Base-by-base conservation (phyloP, 768 basidiomycete species). In the Mycena vulgaris region DNA sequence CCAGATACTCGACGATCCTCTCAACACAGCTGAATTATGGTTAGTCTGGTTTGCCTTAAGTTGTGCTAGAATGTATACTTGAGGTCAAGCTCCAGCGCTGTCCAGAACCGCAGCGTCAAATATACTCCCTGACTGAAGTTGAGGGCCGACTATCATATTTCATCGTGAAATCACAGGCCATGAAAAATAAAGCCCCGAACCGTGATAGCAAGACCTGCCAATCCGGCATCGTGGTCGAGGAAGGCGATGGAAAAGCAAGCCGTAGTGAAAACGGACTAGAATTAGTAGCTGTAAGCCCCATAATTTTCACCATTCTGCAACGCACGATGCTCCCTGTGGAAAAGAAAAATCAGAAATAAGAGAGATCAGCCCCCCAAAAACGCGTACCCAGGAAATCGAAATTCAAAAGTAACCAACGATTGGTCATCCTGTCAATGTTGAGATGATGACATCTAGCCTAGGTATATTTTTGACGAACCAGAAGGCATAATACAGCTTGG, bases 1-100 rank as follows among this genome's bases (percentile, higher is more conserved):
- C 89, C 21, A 97, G 88, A 83, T 97, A 97, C 84, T 97, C 96
- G 11, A 95, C 90, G 14, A 97, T 87, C 69, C 96, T 93, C 78
- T 98, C 96, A 13, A 97, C 95, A 21, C 94, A 92, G 83, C 93
- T 95, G 59, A 30, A 9, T 17, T 45, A 19, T 42, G n/a, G 17
- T 39, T 37, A 23, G 47, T n/a, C n/a, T n/a, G n/a, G 10, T 10
- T 5, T 19, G 10, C 1, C 33, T 19, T 31, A 33, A 25, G 17
- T 35, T 28, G 4, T 5, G 40, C 23, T 33, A 2, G 23, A 8
- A 23, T 31, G 31, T 17, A 48, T 40, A 72, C 66, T 72, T 72
- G 30, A 71, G 59, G 31, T 71, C 63, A 25, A 72, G 57, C 42
- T 72, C 71, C 5, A 68, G 57, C 10, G 51, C 25, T 21, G 66